These are phyloP conservation scores for Yamagishiella unicocca DNA, from an alignment of 139 green algal species.

Conservation along the genomic window DNA sequence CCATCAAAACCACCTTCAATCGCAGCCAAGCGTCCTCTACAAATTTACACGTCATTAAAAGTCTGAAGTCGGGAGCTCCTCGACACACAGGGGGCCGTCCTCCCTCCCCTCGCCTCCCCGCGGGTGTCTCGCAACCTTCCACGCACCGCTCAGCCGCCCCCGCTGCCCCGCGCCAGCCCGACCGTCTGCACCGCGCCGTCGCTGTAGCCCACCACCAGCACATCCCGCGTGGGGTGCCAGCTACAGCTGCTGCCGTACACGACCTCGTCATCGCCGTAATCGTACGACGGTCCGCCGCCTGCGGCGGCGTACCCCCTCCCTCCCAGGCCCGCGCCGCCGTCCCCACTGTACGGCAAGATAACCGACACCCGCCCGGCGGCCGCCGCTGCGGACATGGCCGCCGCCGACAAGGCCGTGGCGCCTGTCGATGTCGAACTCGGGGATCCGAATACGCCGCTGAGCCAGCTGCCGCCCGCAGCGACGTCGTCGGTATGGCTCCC, in stretches of 20 bases:
- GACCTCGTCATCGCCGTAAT: neutral
- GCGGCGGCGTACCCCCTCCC: neutral
- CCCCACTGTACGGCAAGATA: conserved; percentile 32
- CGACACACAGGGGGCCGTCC: too few species aligned
- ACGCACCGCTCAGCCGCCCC: neutral
- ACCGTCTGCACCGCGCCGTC: conserved; percentile 19
- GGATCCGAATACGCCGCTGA: neutral
- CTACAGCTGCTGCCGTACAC: conserved; percentile 34
- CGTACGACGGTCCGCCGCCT: neutral
- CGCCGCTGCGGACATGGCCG: neutral
- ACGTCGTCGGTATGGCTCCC: neutral
- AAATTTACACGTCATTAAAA: too few species aligned
- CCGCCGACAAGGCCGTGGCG: neutral
- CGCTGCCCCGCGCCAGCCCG: neutral
- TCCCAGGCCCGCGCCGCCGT: neutral
- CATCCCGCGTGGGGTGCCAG: conserved; percentile 21
- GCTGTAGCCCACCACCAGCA: conserved; percentile 43
- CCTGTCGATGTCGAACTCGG: too few species aligned
- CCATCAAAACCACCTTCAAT: too few species aligned
- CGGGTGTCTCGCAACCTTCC: too few species aligned
- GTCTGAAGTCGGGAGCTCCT: too few species aligned
- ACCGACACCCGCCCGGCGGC: conserved; percentile 20
- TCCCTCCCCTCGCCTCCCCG: too few species aligned
- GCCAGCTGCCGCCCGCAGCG: neutral
- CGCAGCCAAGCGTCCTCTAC: too few species aligned